These are phyloP conservation scores for Hypocreales sp. DNA, from an alignment of 2,329 filamentous ascomycete species.

Conservation along the genomic window DNA sequence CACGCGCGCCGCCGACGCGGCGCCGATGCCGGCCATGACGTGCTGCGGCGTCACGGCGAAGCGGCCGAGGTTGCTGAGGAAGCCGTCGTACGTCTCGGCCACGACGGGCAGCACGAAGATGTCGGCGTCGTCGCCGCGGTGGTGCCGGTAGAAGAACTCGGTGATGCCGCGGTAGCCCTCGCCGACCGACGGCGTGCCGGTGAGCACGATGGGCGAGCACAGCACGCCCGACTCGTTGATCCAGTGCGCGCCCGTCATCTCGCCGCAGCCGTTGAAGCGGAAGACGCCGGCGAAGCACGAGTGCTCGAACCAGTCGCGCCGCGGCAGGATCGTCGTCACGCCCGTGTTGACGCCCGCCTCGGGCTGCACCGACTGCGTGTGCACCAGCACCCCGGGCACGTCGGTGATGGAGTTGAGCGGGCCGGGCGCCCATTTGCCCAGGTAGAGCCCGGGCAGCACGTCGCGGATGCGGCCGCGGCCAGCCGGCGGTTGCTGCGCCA, in stretches of 20 bases:
- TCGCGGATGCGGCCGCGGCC: constrained; percentile 21
- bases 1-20: constrained; percentile 33
- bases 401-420: constrained; percentile 35
- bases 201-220: constrained; percentile 43
- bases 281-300: constrained; percentile 36
- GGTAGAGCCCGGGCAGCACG: constrained; percentile 24
- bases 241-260: constrained; percentile 46
- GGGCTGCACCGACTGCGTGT: constrained; percentile 25
- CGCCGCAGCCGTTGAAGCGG: constrained; percentile 48
- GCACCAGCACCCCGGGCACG: constrained; percentile 29
- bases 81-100: constrained; percentile 48
- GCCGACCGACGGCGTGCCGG: constrained; percentile 41
- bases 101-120: constrained; percentile 43
- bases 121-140: constrained; percentile 25
- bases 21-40: constrained; percentile 35
- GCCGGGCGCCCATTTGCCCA: constrained; percentile 27
- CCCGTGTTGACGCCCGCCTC: constrained; percentile 28
- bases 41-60: constrained; percentile 39
- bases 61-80: constrained; percentile 38
- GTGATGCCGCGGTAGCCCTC: constrained; percentile 43
- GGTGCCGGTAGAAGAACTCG: constrained; percentile 34
- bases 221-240: constrained; percentile 45
- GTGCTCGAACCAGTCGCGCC: constrained; percentile 25
- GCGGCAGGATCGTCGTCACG: constrained; percentile 32
- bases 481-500: not conserved